Conservation (phyloP, 129 eudicot species). For the Artemisia argyi region DNA sequence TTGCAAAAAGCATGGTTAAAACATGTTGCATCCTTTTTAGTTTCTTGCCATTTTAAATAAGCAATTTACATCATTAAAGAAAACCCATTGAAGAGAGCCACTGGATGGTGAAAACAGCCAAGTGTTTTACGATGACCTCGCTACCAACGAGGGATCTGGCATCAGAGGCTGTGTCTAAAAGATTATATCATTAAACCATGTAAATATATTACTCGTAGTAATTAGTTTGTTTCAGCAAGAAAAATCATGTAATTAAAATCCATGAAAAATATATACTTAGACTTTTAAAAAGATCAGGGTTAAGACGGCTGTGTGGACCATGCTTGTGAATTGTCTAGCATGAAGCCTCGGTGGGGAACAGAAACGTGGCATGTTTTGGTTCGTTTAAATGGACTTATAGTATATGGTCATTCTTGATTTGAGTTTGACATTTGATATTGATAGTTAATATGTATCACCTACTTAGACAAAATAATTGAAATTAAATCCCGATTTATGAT, state of each 20-base stretch:
- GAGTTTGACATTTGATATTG: conserved; percentile 14
- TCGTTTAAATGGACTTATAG: conserved; percentile 9
- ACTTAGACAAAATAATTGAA: conserved; percentile 25
- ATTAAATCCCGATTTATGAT: neutral
- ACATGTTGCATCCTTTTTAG: too few relatives aligned
- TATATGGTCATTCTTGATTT: conserved; percentile 3
- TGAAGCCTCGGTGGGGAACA: conserved; percentile 37
- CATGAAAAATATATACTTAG: conserved; percentile 5
- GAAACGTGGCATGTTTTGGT: conserved; percentile 28
- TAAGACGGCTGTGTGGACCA: conserved; percentile 33
- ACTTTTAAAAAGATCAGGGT: conserved; percentile 6
- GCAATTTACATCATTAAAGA: conserved; percentile 7
- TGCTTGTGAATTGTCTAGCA: conserved; percentile 38
- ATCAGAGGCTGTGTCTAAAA: conserved; percentile 2
- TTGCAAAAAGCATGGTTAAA: too few relatives aligned
- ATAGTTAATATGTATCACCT: neutral
- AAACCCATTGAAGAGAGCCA: neutral
- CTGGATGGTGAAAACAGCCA: neutral
- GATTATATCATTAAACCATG: conserved; percentile 11
- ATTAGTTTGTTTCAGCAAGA: conserved; percentile 17
- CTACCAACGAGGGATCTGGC: neutral
- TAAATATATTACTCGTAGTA: neutral
- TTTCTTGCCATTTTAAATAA: too few relatives aligned
- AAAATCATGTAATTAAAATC: conserved; percentile 11
- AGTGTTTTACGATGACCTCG: conserved; percentile 3